Percentiles rank a stretch among this genome's conserved stretches.
These are phyloP conservation scores for Suhomyces bokatorum DNA, from an alignment of 1,139 yeast genomes.

Conservation along the genomic window DNA sequence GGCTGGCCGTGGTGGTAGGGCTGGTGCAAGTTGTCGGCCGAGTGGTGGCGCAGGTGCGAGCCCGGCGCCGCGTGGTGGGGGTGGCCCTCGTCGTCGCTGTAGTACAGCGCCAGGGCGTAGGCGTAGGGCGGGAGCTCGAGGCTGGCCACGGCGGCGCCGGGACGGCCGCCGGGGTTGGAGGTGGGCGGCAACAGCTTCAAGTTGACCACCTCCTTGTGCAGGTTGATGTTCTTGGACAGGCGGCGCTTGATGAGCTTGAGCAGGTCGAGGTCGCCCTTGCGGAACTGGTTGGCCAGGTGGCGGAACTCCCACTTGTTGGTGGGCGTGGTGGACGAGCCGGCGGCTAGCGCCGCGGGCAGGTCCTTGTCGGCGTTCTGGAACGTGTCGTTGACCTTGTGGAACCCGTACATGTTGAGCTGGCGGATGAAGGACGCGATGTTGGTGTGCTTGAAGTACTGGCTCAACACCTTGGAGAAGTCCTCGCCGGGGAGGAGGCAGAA, in stretches of 20 bases:
- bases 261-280: slow-evolving; percentile 61
- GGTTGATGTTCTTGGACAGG: slow-evolving; percentile 53
- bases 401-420: slow-evolving; percentile 48
- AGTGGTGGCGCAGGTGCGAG: slow-evolving; percentile 4
- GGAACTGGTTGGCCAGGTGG: slow-evolving; percentile 64
- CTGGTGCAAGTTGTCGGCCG: slow-evolving; percentile 13
- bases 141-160: slow-evolving; percentile 19
- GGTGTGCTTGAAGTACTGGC: slow-evolving; percentile 73
- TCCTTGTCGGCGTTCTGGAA: slow-evolving; percentile 23
- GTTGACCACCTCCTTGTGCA: slow-evolving; percentile 44
- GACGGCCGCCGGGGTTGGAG: slow-evolving; percentile 24
- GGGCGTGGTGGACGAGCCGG: slow-evolving; percentile 26
- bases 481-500: slow-evolving; percentile 52
- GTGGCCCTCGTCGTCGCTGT: slow-evolving; percentile 8
- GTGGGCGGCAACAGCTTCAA: slow-evolving; percentile 34
- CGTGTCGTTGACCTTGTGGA: slow-evolving; percentile 63
- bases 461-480: slow-evolving; percentile 60
- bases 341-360: slow-evolving; percentile 9
- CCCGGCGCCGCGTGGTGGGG: not conserved
- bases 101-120: slow-evolving; percentile 2
- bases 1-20: slow-evolving; percentile 15
- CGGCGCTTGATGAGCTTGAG: slow-evolving; percentile 63
- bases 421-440: slow-evolving; percentile 77
- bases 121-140: slow-evolving; percentile 12
- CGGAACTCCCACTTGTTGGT: slow-evolving; percentile 63